A percentile compares a stretch with the other conserved stretches of the same genome.
Conservation (phyloP, 1,139 yeast genomes). For the Eremothecium gossypii region DNA sequence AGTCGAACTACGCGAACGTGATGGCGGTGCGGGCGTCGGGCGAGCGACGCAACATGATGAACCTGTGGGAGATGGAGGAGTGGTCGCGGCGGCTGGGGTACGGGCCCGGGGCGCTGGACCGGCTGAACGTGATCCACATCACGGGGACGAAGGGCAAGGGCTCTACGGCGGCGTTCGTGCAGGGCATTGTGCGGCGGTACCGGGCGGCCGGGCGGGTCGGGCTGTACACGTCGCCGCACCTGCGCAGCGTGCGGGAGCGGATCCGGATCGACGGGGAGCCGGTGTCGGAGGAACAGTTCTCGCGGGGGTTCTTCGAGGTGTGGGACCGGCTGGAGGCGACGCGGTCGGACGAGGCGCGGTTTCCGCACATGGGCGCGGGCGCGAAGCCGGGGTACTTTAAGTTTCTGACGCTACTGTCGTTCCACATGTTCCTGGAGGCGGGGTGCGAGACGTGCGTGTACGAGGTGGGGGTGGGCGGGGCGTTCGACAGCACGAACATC, state of each 20-base stretch:
- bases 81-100: constrained; percentile 88
- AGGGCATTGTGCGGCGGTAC: constrained; percentile 68
- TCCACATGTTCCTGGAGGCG: constrained; percentile 81
- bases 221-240: constrained; percentile 89
- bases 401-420: constrained; percentile 77
- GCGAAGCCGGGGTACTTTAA: constrained; percentile 91
- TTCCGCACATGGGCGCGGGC: constrained; percentile 65
- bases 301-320: constrained; percentile 85
- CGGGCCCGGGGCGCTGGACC: constrained; percentile 56
- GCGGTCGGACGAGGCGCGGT: constrained; percentile 43
- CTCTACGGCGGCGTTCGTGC: constrained; percentile 91
- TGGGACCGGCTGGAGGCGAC: constrained; percentile 73
- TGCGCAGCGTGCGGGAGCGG: constrained; percentile 87
- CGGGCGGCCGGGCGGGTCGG: constrained; percentile 51
- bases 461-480: constrained; percentile 98
- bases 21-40: constrained; percentile 75
- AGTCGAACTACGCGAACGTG: constrained; percentile 82
- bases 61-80: constrained; percentile 82
- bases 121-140: constrained; percentile 73
- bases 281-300: constrained; percentile 66
- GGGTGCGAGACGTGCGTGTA: constrained; percentile 87
- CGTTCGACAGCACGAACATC: constrained; percentile 88
- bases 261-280: constrained; percentile 84
- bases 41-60: constrained; percentile 54
- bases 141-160: constrained; percentile 99